phyloP scores from a whole-genome alignment of 441 rosid species.

The Gossypium schwendimanii region DNA sequence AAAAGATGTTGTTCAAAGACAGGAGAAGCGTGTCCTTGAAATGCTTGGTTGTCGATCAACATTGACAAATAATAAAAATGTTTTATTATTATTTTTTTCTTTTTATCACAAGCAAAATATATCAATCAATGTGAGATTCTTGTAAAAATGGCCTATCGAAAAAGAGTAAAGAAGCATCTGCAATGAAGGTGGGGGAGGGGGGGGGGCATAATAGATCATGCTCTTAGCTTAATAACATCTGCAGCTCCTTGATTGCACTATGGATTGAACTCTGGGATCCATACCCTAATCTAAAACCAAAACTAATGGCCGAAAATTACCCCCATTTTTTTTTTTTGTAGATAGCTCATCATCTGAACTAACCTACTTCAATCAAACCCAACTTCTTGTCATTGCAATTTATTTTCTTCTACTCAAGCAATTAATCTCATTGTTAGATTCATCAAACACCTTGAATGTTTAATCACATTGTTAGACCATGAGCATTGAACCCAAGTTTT shows the following conservation, averaged over 20 bases:
- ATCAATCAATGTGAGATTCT: slow-evolving; percentile 17
- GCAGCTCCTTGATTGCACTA: slow-evolving; percentile 16
- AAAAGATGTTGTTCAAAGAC: background rate
- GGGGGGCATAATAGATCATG: background rate
- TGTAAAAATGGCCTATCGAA: slow-evolving; percentile 12
- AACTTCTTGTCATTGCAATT: background rate
- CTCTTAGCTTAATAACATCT: background rate
- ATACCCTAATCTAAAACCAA: slow-evolving; percentile 14
- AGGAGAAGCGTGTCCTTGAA: slow-evolving; percentile 13
- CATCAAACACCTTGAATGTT: background rate
- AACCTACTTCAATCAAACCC: slow-evolving; percentile 6
- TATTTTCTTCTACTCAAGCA: background rate
- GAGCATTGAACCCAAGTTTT: background rate
- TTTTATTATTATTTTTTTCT: background rate
- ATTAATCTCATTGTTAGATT: background rate
- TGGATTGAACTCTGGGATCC: slow-evolving; percentile 20
- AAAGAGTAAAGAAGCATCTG: background rate
- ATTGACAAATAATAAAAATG: background rate
- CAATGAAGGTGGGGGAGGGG: background rate
- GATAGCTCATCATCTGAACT: background rate
- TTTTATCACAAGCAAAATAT: background rate
- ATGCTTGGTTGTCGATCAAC: slow-evolving; percentile 11
- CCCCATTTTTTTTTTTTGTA: background rate
- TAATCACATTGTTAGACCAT: background rate
- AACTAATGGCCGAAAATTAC: background rate